These are phyloP conservation scores for Strobilomyces confusus DNA, from an alignment of 768 basidiomycete species.

Conservation along the genomic window DNA sequence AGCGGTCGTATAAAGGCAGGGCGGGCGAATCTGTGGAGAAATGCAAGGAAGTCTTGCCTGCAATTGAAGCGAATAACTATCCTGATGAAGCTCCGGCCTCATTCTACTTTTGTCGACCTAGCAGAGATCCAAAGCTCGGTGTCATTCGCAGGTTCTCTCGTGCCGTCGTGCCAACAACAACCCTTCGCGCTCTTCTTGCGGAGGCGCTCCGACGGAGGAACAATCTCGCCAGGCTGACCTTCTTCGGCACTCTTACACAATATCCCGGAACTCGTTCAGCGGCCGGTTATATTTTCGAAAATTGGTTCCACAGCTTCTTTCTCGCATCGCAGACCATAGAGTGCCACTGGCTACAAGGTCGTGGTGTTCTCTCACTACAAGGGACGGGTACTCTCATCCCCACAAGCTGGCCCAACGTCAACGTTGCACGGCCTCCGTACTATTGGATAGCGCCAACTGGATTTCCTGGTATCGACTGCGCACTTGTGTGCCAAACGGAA, in stretches of 20 bases:
- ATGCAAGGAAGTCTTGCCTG: background rate
- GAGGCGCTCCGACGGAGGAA: background rate
- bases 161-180: background rate
- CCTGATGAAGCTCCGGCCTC: background rate
- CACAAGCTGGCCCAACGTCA: background rate
- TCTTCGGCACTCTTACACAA: background rate
- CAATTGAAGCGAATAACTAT: background rate
- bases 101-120: background rate
- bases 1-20: rapidly evolving
- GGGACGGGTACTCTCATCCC: no score
- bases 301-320: background rate
- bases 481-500: background rate
- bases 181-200: background rate
- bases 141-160: background rate
- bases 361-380: background rate
- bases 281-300: background rate
- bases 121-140: no score
- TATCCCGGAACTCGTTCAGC: background rate
- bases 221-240: background rate
- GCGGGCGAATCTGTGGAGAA: rapidly evolving
- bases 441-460: background rate
- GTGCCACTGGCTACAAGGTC: background rate
- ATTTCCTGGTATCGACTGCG: background rate
- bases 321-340: no score
- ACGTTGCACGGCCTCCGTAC: background rate